Conservation (phyloP, 768 basidiomycete genomes). For the Tylopilus subfusipes region DNA sequence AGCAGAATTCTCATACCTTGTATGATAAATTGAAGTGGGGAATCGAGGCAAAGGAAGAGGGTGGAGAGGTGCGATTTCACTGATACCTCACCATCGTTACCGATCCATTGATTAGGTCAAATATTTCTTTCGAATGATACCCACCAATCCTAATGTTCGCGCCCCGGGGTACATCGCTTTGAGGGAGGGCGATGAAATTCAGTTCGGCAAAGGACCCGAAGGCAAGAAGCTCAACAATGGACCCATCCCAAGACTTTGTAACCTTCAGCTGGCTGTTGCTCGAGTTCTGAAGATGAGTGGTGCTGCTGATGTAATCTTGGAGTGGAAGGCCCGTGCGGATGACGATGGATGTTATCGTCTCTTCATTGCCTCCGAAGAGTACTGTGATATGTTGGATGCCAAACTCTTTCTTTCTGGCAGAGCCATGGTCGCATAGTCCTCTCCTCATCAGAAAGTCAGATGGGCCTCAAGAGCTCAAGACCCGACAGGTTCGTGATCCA, state of each 20-base stretch:
- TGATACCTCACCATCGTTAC: neutral
- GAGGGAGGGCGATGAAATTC: conserved; percentile 4
- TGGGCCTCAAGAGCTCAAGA: too few species aligned
- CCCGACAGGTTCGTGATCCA: too few species aligned
- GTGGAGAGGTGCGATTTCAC: neutral
- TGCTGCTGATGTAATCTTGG: conserved; percentile 3
- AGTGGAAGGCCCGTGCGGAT: conserved; percentile 2
- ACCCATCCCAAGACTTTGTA: neutral
- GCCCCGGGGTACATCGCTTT: neutral
- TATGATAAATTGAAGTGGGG: neutral
- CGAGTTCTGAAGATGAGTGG: conserved; percentile 6
- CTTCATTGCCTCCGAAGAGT: neutral
- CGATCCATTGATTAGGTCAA: neutral
- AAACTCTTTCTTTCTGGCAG: neutral
- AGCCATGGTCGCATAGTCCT: neutral
- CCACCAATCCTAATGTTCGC: neutral
- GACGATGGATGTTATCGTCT: neutral
- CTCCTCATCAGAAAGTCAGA: neutral
- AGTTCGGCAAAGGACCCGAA: neutral
- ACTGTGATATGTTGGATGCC: neutral
- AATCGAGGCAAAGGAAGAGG: conserved; percentile 1
- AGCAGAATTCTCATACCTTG: neutral
- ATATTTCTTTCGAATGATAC: neutral
- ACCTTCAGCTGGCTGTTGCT: conserved; percentile 5
- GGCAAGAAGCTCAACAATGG: neutral